Conservation (phyloP, 768 basidiomycete species). For the Termitomyces sp. region DNA sequence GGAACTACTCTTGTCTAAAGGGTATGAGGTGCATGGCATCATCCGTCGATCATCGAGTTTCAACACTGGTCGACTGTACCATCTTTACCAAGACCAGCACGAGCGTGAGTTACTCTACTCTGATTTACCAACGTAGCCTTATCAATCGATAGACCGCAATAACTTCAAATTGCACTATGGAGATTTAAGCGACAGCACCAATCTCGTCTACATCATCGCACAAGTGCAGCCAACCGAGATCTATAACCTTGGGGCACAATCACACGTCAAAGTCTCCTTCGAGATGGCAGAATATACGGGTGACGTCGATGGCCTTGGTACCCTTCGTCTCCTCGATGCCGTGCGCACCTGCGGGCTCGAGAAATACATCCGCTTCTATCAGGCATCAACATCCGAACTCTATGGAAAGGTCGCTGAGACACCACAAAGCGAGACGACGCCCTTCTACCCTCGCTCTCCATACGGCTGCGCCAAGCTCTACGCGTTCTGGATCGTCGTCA, state of each 20-base stretch:
- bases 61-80: constrained; percentile 93
- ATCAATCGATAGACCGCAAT: constrained; percentile 45
- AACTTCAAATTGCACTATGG: constrained; percentile 87
- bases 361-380: constrained; percentile 92
- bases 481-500: constrained; percentile 86
- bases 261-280: constrained; percentile 98
- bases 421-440: constrained; percentile 93
- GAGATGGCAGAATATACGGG: constrained; percentile 99
- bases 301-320: constrained; percentile 94
- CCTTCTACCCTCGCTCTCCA: constrained; percentile 97
- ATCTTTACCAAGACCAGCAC: constrained; percentile 90
- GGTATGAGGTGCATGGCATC: constrained; percentile 92
- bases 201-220: constrained; percentile 94
- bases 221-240: constrained; percentile 94
- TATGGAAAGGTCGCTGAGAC: constrained; percentile 97
- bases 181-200: constrained; percentile 93
- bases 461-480: constrained; percentile 96
- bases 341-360: constrained; percentile 94
- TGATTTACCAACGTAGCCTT: constrained; percentile 1
- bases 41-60: constrained; percentile 97
- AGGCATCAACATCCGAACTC: constrained; percentile 94
- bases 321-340: constrained; percentile 91
- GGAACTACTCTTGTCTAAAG: constrained; percentile 79
- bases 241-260: constrained; percentile 97
- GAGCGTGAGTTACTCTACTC: constrained; percentile 54